phyloP scores from a whole-genome alignment of 768 basidiomycete genomes.

The Podaxis rugospora region DNA sequence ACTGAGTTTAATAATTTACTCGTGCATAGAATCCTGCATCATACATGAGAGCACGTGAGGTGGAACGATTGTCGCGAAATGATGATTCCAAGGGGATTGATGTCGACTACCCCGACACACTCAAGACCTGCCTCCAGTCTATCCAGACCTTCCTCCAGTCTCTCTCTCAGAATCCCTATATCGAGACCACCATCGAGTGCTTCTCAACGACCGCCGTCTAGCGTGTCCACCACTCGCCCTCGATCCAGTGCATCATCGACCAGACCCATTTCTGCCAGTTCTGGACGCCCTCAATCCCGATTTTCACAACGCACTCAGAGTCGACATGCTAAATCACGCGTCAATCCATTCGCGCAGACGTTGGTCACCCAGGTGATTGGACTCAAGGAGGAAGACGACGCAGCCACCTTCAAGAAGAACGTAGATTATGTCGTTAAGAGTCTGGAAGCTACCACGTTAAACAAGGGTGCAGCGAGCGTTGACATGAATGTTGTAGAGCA shows the following conservation, averaged over 20 bases:
- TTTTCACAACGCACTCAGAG: constrained; percentile 42
- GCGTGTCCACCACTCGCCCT: constrained; percentile 18
- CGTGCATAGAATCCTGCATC: neutral
- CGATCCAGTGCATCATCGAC: constrained; percentile 11
- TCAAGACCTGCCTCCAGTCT: constrained; percentile 42
- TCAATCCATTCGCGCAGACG: constrained; percentile 49
- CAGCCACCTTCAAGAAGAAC: constrained; percentile 36
- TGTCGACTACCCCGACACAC: constrained; percentile 15
- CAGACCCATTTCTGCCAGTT: constrained; percentile 14
- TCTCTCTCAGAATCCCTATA: constrained; percentile 30
- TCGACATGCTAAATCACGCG: constrained; percentile 49
- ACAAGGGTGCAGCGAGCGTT: constrained; percentile 51
- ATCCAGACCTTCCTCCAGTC: constrained; percentile 42
- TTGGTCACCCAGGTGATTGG: constrained; percentile 53
- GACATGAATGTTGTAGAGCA: constrained; percentile 54
- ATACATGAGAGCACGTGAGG: neutral
- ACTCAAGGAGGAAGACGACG: constrained; percentile 37
- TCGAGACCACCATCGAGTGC: constrained; percentile 26
- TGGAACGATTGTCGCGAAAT: neutral
- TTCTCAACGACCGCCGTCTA: constrained; percentile 31
- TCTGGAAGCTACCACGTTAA: constrained; percentile 49
- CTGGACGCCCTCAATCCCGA: constrained; percentile 35
- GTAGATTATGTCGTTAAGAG: constrained; percentile 57
- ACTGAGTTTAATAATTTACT: neutral
- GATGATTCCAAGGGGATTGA: neutral